Base-by-base conservation (phyloP, 305 asterid species). In the Fraxinus xanthoxyloides region DNA sequence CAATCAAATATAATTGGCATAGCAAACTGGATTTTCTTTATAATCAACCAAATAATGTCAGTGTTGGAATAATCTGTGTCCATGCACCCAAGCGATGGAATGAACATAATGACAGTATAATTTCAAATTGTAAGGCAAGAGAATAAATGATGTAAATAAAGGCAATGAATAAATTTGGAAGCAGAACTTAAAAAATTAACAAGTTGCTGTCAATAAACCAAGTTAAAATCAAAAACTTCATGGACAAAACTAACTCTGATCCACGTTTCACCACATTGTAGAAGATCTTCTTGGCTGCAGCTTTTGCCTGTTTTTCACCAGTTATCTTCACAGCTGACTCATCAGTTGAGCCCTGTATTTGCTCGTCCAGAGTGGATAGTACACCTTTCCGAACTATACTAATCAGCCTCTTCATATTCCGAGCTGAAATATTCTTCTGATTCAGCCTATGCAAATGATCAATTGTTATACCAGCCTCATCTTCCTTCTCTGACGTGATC, bases 261-360 rank as follows among this genome's bases (percentile, higher is more conserved):
- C 77, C 81, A 9, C 81, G 81, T 54, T 28, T 74, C 0, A 82
- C 86, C 48, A 85, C 84, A 80, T 82, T 85, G 80, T 24, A 43
- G 77, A 83, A 85, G 23, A 85, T 83, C 77, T 73, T 85, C 72
- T 65, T 85, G 65, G 86, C 86, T 15, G 86, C 88, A 74, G 30
- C 56, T 46, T 80, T 78, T 24, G 88, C 88, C 82, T 79, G 88
- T 69, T 82, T 82, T 48, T 85, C 88, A 5, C 75, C 56, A 7
- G 84, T 81, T 1, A 81, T 81, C 76, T 75, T 80, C 75, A 78
- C 76, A 7, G 69, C 21, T 4, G 43, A 31, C 81, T 81, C 84
- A 13, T 74, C 78, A 48, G 31, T 48, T 2, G 77, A 17, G 8
- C 61, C 69, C 72, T 70, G 77, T 8, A 46, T 28, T 19, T 79